Base-by-base conservation (phyloP, 1,284 basidiomycete species). In the Cutaneotrichosporon dermatis region DNA sequence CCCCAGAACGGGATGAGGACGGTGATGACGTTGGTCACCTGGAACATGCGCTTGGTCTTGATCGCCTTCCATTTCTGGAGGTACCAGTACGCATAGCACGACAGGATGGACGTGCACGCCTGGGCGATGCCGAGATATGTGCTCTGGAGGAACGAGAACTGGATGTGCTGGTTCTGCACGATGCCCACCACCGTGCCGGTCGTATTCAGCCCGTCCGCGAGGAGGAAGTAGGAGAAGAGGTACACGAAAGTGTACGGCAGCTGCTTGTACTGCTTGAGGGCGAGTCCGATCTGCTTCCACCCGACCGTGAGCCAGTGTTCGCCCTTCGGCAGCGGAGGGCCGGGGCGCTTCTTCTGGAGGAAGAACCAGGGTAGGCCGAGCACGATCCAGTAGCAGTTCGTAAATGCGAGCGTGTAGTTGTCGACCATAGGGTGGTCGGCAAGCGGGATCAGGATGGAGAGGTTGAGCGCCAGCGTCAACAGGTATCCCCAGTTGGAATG, bases 351-450 rank as follows among this genome's bases (percentile, higher is more conserved):
- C 67, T 88, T 82, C 71, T 90, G 88, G 73, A 85, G 87, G 57
- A 90, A 83, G 70, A 90, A 91, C 89, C 86, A 91, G 85, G 86
- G 91, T 54, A 89, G 85, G 34, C 88, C 90, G 8, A 79, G 79
- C 2, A 89, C 63, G 35, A 89, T 85, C 88, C 88, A 91, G 69
- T 88, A 91, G 0, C 78, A 82, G 68, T 86, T 89, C 49, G 84
- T 86, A 50, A 55, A 55, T 15, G 57, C 62, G 49, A 69, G 62
- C 13, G 60, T 57, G 44, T 68, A 68, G 57, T 88, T 89, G 69
- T 90, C 83, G 4, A 87, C 87, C 62, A 80, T 83, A 1, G 86
- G 80, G 66, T 89, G 80, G 57, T 79, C 80, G 13, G 74, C 75
- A 33, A 86, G 79, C 0, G 89, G 87, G 2, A 92, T 79, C 37